Conservation (phyloP, 768 basidiomycete genomes). For the Austroboletus festivus region DNA sequence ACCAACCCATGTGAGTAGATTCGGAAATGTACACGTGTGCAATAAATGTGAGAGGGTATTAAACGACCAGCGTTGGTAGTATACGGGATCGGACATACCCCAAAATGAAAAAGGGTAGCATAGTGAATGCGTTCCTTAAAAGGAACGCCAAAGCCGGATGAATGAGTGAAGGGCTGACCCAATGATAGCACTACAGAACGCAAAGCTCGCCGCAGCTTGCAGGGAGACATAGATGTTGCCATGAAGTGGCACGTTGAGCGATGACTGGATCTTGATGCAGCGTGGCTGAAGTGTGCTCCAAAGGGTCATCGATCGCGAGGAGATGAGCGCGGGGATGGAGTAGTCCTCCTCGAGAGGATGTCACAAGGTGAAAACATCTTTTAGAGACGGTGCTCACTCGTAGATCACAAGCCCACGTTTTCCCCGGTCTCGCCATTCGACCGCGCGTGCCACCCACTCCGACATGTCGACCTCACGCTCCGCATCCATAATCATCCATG, state of each 20-base stretch:
- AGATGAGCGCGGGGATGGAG: slow-evolving; percentile 20
- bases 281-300: slow-evolving; percentile 2
- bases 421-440: slow-evolving; percentile 35
- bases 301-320: slow-evolving; percentile 22
- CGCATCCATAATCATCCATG: slow-evolving; percentile 66
- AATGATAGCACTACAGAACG: neutral
- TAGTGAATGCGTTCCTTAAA: neutral
- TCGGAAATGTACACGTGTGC: slow-evolving; percentile 11
- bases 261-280: slow-evolving; percentile 2
- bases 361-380: slow-evolving; percentile 6
- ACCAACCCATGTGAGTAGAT: slow-evolving; percentile 12
- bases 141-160: neutral
- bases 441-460: slow-evolving; percentile 69
- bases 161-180: neutral
- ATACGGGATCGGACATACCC: slow-evolving; percentile 5
- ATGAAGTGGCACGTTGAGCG: neutral
- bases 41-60: slow-evolving; percentile 23
- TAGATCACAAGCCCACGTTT: slow-evolving; percentile 16
- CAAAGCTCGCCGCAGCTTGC: no score
- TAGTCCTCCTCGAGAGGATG: slow-evolving; percentile 16
- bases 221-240: no score
- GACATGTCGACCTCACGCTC: slow-evolving; percentile 76
- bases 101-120: neutral
- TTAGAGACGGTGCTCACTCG: slow-evolving; percentile 21
- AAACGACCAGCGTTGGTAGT: slow-evolving; percentile 28